These are phyloP conservation scores for Chalciporus sphaerocephalus DNA, from an alignment of 768 basidiomycete species.

Conservation along the genomic window DNA sequence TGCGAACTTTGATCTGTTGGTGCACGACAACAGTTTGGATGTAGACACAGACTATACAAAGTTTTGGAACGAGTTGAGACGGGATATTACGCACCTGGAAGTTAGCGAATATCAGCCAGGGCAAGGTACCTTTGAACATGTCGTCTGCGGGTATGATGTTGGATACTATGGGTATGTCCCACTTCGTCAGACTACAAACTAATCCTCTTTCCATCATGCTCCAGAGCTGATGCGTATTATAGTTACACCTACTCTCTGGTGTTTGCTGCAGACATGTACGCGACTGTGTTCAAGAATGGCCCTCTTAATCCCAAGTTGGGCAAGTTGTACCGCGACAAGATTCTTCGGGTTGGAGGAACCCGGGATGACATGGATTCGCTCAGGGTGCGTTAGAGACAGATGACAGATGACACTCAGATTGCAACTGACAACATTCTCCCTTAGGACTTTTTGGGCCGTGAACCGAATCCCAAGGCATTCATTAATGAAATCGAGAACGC, in stretches of 20 bases:
- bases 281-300: conserved; percentile 71
- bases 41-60: conserved; percentile 56
- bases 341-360: conserved; percentile 65
- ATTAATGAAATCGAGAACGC: conserved; percentile 58
- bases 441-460: conserved; percentile 77
- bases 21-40: conserved; percentile 38
- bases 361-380: conserved; percentile 72
- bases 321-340: conserved; percentile 64
- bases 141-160: conserved; percentile 65
- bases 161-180: conserved; percentile 45
- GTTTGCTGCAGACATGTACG: conserved; percentile 54
- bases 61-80: conserved; percentile 69
- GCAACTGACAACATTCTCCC: not conserved
- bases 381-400: not conserved
- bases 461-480: conserved; percentile 74
- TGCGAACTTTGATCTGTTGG: conserved; percentile 28
- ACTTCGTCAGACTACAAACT: too few relatives aligned
- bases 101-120: conserved; percentile 62
- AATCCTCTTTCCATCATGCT: too few relatives aligned
- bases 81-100: conserved; percentile 57
- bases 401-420: not conserved
- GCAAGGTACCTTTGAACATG: conserved; percentile 68
- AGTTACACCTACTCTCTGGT: conserved; percentile 72
- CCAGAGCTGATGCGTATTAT: not conserved
- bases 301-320: conserved; percentile 68